phyloP scores from a whole-genome alignment of 345 rosid genomes.

The Tarenaya hassleriana region DNA sequence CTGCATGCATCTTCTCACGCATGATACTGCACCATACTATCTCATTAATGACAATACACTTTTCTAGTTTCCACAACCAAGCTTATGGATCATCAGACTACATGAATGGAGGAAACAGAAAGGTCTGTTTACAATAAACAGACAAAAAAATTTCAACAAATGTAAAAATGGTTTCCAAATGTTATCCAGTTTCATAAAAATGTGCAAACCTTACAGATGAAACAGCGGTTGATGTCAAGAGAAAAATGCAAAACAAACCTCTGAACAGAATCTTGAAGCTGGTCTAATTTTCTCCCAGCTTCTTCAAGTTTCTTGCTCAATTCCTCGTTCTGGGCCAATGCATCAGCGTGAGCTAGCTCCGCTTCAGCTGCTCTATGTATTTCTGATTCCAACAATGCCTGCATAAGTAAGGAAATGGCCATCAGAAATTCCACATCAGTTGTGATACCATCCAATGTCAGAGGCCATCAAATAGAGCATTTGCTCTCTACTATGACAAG shows the following conservation, averaged over 20 bases:
- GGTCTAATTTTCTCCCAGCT: slow-evolving; percentile 57
- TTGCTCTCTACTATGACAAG: slow-evolving; percentile 13
- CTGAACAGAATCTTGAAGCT: slow-evolving; percentile 71
- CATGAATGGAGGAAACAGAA: slow-evolving; percentile 3
- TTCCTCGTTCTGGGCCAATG: slow-evolving; percentile 51
- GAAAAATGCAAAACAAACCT: slow-evolving; percentile 50
- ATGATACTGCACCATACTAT: too few species aligned
- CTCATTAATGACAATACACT: too few species aligned
- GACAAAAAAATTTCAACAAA: not conserved
- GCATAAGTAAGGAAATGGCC: slow-evolving; percentile 21
- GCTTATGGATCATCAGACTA: slow-evolving; percentile 5
- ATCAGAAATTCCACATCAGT: slow-evolving; percentile 6
- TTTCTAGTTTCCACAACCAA: too few species aligned
- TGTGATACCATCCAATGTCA: slow-evolving; percentile 13
- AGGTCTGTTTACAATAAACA: not conserved
- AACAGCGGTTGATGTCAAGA: slow-evolving; percentile 1
- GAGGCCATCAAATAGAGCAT: slow-evolving; percentile 2
- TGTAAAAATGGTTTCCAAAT: not conserved
- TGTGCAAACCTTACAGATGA: not conserved
- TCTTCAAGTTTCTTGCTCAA: slow-evolving; percentile 62
- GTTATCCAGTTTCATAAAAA: not conserved
- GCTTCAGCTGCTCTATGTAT: slow-evolving; percentile 57
- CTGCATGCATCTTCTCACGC: slow-evolving; percentile 8
- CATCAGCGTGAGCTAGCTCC: slow-evolving; percentile 38
- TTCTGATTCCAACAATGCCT: slow-evolving; percentile 57